A percentile compares a stretch with the other conserved stretches of the same genome.
Evolutionary conservation across 2,329 filamentous ascomycete genomes (phyloP).

Genomic region (Botrytis hyacinthi): DNA sequence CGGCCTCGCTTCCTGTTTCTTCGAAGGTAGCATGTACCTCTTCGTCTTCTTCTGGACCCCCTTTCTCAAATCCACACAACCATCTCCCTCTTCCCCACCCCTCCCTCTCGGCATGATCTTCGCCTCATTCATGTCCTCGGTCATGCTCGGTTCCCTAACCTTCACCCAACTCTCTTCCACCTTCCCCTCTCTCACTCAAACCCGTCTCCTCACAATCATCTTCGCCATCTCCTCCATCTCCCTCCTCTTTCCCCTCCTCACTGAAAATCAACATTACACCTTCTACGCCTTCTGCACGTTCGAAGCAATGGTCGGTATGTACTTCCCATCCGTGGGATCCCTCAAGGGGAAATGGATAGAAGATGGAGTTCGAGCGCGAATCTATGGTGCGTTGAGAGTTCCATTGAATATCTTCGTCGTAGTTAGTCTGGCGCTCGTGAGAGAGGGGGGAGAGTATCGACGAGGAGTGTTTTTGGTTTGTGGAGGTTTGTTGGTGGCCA

Average conservation of each 20-base stretch:
- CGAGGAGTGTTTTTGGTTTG: slow-evolving; percentile 38
- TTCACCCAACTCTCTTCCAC: slow-evolving; percentile 45
- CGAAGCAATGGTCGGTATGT: slow-evolving; percentile 56
- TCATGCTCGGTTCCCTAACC: slow-evolving; percentile 56
- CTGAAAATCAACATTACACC: slow-evolving; percentile 45
- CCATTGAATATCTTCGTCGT: slow-evolving; percentile 59
- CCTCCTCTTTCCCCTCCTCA: slow-evolving; percentile 44
- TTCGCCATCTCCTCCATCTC: slow-evolving; percentile 42
- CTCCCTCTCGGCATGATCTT: slow-evolving; percentile 53
- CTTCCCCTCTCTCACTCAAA: slow-evolving; percentile 33
- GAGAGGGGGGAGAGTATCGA: slow-evolving; percentile 43
- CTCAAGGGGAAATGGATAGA: slow-evolving; percentile 55
- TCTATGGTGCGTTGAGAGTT: slow-evolving; percentile 57
- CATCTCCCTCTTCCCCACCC: slow-evolving; percentile 46
- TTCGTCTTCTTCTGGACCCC: slow-evolving; percentile 64
- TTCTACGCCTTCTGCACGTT: slow-evolving; percentile 59
- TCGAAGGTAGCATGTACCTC: slow-evolving; percentile 61
- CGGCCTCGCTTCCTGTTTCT: slow-evolving; percentile 53
- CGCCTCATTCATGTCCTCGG: slow-evolving; percentile 57
- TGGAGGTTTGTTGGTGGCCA: slow-evolving; percentile 34
- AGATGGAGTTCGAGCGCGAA: slow-evolving; percentile 51
- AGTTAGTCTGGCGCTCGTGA: slow-evolving; percentile 46
- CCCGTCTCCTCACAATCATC: slow-evolving; percentile 41
- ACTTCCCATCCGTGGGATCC: slow-evolving; percentile 55
- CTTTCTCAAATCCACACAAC: slow-evolving; percentile 46